Evolutionary conservation across 106 monocot species (phyloP), one percentile per base, ranked within the genome.

Genomic region (Apostasia shenzhenica): DNA sequence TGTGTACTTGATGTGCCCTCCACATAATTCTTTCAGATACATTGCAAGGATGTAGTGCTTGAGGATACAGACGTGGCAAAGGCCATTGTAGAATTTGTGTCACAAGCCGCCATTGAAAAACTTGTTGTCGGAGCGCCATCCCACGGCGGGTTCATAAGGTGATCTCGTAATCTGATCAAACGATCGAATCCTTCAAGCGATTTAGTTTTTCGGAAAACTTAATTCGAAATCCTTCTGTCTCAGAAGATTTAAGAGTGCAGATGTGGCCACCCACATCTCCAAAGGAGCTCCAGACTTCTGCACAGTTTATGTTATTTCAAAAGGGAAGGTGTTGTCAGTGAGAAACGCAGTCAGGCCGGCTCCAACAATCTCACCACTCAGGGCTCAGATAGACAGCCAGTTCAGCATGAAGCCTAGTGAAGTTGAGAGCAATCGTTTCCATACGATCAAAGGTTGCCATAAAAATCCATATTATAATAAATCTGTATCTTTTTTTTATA

Each of bases 241-340:
- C 43, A 70, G 76, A 70, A 87, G 82, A 80, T 91, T 91, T 68
- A 91, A 82, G 81, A 75, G 41, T 45, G 37, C 74, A 44, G 82
- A 83, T 63, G 53, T 65, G 4, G 5, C 81, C 2, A 41, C 72
- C 42, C 62, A 45, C 48, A 59, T 86, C 48, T 64, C 76, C 8
- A 90, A 85, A 71, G 79, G 75, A 12, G 90, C 87, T 7, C 90
- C 94, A 14, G 94, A 94, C 53, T 94, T 87, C 71, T 90, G 94
- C 78, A 79, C 84, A 4, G 90, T 94, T 1, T 90, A 87, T 51
- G 79, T 85, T 43, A 79, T 94, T 41, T 67, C 74, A 42, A 89
- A 81, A 62, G 82, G 84, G 37, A 94, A 85, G 73, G 76, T 85
- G 7, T 60, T 76, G 0, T 80, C 82, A 14, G 1, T 67, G 57